A percentile compares a stretch with the other conserved stretches of the same genome.
These are phyloP conservation scores for Dalbergia cultrata DNA, from an alignment of 306 rosid genomes.

Conservation along the genomic window DNA sequence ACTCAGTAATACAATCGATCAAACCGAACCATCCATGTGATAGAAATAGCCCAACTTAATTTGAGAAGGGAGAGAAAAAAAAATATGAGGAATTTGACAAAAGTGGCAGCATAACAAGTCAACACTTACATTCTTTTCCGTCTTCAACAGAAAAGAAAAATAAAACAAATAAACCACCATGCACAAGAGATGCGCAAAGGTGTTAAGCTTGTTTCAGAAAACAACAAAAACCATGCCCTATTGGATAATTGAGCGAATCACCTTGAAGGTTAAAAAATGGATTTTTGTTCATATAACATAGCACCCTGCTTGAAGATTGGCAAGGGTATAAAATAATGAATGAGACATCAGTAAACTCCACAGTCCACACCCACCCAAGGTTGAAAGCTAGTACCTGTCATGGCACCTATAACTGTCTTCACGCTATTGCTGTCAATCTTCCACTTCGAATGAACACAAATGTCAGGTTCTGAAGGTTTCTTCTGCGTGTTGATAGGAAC, in stretches of 20 bases:
- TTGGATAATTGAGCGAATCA: too few species aligned
- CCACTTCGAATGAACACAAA: slow-evolving; percentile 40
- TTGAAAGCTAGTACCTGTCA: slow-evolving; percentile 64
- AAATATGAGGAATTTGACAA: neutral
- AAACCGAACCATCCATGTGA: slow-evolving; percentile 24
- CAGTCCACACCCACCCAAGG: slow-evolving; percentile 1
- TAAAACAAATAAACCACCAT: neutral
- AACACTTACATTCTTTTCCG: too few species aligned
- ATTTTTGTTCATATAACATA: neutral
- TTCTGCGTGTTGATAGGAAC: slow-evolving; percentile 34
- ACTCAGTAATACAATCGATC: slow-evolving; percentile 24
- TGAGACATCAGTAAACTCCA: neutral
- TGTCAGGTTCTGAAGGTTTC: slow-evolving; percentile 45
- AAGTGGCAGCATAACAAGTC: slow-evolving; percentile 13
- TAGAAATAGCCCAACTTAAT: slow-evolving; percentile 1
- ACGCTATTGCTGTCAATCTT: slow-evolving; percentile 51
- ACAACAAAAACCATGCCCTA: neutral
- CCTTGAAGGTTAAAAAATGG: too few species aligned
- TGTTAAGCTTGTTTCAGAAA: neutral
- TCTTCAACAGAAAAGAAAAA: neutral
- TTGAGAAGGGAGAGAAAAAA: neutral
- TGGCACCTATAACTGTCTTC: slow-evolving; percentile 53
- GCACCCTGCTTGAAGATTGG: neutral
- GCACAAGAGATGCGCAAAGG: neutral
- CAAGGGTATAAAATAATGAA: neutral